phyloP scores from a whole-genome alignment of 2,329 filamentous ascomycete genomes.

The Cylindrodendrum hubeiense region DNA sequence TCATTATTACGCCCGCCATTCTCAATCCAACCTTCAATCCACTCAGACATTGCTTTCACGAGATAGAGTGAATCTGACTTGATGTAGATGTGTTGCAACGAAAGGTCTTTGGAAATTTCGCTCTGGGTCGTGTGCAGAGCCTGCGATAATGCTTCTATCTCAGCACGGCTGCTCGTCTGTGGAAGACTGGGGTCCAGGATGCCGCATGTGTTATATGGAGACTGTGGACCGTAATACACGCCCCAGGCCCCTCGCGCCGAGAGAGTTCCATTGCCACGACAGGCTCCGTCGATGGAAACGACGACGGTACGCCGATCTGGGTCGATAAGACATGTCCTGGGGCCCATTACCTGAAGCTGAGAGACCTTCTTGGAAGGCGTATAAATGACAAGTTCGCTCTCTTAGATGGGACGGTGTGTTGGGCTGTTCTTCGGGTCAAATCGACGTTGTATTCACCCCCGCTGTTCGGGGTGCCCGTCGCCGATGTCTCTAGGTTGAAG shows the following conservation, averaged over 20 bases:
- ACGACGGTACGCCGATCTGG: constrained; percentile 26
- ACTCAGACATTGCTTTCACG: not conserved
- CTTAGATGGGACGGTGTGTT: not conserved
- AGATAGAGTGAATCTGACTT: not conserved
- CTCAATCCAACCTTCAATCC: not conserved
- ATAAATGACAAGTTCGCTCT: constrained; percentile 9
- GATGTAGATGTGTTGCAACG: not conserved
- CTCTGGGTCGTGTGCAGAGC: constrained; percentile 52
- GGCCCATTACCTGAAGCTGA: not conserved
- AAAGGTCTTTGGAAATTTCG: not conserved
- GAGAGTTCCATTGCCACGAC: constrained; percentile 22
- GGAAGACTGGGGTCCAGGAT: constrained; percentile 77
- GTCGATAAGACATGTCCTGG: not conserved
- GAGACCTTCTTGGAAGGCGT: not conserved
- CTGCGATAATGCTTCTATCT: constrained; percentile 76
- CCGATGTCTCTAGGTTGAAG: not conserved
- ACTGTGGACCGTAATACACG: constrained; percentile 42
- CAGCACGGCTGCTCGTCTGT: constrained; percentile 74
- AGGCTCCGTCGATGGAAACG: constrained; percentile 42
- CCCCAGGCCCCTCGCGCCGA: constrained; percentile 38
- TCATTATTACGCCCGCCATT: not conserved
- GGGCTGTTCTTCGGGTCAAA: constrained; percentile 1
- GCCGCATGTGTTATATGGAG: constrained; percentile 33
- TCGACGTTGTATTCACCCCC: not conserved
- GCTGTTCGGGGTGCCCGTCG: not conserved